These are phyloP conservation scores for Ampelocalamus luodianensis DNA, from an alignment of 176 grass and related monocot species.

Conservation along the genomic window DNA sequence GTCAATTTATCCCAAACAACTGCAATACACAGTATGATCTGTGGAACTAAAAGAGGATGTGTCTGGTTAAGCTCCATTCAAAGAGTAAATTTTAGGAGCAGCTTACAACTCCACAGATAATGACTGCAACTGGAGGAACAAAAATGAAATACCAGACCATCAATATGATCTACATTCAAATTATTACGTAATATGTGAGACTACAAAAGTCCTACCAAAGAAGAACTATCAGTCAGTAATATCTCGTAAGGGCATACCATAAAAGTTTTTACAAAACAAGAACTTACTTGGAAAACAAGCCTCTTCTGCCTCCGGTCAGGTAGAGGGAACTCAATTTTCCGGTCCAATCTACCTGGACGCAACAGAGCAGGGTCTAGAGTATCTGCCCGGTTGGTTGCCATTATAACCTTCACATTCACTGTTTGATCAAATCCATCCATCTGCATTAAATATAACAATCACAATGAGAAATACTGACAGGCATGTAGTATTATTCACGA, in stretches of 20 bases:
- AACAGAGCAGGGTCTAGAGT: constrained; percentile 94
- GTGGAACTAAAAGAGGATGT: not conserved
- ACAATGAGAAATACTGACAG: not conserved
- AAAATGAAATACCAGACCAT: not conserved
- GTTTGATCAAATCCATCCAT: constrained; percentile 99
- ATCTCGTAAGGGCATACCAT: not conserved
- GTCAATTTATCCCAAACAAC: not conserved
- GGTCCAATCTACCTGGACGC: constrained; percentile 90
- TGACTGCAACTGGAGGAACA: not conserved
- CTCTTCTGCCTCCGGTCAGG: constrained; percentile 93
- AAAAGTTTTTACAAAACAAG: not conserved
- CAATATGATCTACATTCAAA: not conserved
- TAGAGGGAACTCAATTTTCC: constrained; percentile 98
- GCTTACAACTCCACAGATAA: not conserved
- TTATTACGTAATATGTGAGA: not conserved
- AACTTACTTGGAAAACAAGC: constrained; percentile 94
- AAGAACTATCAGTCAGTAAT: not conserved
- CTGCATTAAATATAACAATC: constrained; percentile 53
- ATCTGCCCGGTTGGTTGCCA: constrained; percentile 98
- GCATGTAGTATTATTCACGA: not conserved
- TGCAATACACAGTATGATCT: not conserved
- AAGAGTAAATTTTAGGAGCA: not conserved
- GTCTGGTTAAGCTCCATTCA: not conserved
- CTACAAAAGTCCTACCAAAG: not conserved
- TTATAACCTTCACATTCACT: constrained; percentile 99